These are phyloP conservation scores for Cercospora sojina DNA, from an alignment of 2,329 filamentous ascomycete species.

Conservation along the genomic window DNA sequence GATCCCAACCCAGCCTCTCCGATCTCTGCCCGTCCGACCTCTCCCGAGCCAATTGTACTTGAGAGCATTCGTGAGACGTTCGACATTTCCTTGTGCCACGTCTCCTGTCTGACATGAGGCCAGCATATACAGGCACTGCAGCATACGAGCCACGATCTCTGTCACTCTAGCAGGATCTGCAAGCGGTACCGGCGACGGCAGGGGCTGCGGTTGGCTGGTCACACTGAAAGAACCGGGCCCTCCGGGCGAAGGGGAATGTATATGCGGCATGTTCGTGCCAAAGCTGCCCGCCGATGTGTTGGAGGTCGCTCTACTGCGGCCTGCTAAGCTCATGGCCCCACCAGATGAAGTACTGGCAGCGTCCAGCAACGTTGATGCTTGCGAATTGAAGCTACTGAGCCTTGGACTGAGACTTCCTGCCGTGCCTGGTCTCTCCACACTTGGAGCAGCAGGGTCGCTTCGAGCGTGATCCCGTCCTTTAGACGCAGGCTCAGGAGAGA, in stretches of 20 bases:
- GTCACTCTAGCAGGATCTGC: slow-evolving; percentile 68
- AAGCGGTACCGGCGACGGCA: slow-evolving; percentile 26
- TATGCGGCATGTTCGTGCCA: slow-evolving; percentile 41
- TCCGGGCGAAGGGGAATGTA: slow-evolving; percentile 28
- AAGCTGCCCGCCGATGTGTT: slow-evolving; percentile 66
- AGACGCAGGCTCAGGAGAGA: slow-evolving; percentile 37
- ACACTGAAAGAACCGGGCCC: slow-evolving; percentile 28
- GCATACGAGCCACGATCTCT: slow-evolving; percentile 90
- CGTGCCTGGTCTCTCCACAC: slow-evolving; percentile 54
- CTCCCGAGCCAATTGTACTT: slow-evolving; percentile 97
- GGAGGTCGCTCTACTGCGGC: slow-evolving; percentile 76
- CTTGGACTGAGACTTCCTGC: slow-evolving; percentile 73
- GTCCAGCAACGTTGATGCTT: slow-evolving; percentile 75
- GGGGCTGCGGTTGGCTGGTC: slow-evolving; percentile 26
- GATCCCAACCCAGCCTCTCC: slow-evolving; percentile 82
- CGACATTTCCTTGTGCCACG: slow-evolving; percentile 72
- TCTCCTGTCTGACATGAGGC: slow-evolving; percentile 73
- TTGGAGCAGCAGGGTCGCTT: slow-evolving; percentile 35
- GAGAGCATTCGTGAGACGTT: slow-evolving; percentile 78
- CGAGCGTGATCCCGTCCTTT: slow-evolving; percentile 33
- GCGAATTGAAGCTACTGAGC: slow-evolving; percentile 76
- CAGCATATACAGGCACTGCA: slow-evolving; percentile 92
- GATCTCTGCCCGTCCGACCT: slow-evolving; percentile 82
- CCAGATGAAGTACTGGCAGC: slow-evolving; percentile 51
- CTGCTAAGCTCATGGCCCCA: slow-evolving; percentile 45